Evolutionary conservation across 345 rosid genomes (phyloP).

Genomic region (Carallia pectinifolia): DNA sequence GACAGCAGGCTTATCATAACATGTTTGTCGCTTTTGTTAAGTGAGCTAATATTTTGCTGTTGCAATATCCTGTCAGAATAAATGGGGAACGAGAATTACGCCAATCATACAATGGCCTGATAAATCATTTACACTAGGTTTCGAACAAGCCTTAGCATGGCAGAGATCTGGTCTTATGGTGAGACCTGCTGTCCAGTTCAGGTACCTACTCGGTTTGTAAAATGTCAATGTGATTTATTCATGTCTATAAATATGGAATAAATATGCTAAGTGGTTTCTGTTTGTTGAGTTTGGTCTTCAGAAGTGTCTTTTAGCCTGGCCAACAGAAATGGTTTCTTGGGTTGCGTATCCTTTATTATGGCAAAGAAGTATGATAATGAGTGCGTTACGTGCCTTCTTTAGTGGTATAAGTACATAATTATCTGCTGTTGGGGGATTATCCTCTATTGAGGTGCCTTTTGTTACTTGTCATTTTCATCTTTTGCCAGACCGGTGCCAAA

Average conservation of each 20-base stretch:
- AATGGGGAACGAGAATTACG: conserved; percentile 83
- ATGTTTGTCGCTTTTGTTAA: not conserved
- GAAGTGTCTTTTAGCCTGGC: not conserved
- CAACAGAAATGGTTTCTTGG: not conserved
- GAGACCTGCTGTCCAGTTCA: conserved; percentile 75
- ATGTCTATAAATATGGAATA: not conserved
- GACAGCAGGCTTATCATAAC: not conserved
- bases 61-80: conserved; percentile 50
- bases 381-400: not conserved
- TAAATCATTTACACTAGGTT: conserved; percentile 66
- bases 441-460: too few species aligned
- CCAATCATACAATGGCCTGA: conserved; percentile 93
- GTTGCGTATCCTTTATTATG: not conserved
- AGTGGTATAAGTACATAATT: too few species aligned
- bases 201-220: conserved; percentile 36
- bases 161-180: conserved; percentile 86
- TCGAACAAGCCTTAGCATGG: conserved; percentile 89
- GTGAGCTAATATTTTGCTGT: conserved; percentile 11
- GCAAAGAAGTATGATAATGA: not conserved
- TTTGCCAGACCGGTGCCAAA: too few species aligned
- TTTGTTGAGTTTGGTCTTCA: not conserved
- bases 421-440: too few species aligned
- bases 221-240: not conserved
- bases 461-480: too few species aligned
- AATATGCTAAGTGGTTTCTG: not conserved